Conservation (phyloP, 441 rosid genomes). For the Populus trichocarpa region DNA sequence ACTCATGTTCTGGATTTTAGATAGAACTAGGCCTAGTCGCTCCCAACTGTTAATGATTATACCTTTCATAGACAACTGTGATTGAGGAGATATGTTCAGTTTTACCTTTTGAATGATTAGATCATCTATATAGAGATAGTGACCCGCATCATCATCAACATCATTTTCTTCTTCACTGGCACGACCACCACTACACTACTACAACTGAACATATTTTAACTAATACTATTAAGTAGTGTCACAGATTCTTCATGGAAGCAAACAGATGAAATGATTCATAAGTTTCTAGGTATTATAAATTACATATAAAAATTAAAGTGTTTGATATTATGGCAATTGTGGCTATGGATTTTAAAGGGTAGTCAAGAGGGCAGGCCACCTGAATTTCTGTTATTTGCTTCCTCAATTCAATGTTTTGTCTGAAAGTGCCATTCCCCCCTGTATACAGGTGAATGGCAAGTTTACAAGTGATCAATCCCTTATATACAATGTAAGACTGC, state of each 20-base stretch:
- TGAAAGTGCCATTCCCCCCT: slow-evolving; percentile 2
- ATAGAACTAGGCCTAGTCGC: too few species aligned
- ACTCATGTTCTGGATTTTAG: too few species aligned
- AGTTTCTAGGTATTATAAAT: too few species aligned
- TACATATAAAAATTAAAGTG: too few species aligned
- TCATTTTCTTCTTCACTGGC: background rate
- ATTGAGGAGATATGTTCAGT: background rate
- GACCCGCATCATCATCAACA: too few species aligned
- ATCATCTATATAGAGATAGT: background rate
- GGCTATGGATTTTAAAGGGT: background rate
- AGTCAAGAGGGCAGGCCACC: background rate
- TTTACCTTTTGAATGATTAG: background rate
- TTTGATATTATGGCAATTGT: too few species aligned
- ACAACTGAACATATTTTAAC: background rate
- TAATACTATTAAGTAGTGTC: background rate
- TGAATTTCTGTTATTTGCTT: background rate
- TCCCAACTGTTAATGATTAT: too few species aligned
- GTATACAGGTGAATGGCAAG: slow-evolving; percentile 85
- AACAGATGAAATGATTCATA: background rate
- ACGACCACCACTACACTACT: background rate
- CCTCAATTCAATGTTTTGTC: background rate
- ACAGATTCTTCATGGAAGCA: background rate
- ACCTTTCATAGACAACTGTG: background rate
- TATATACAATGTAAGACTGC: slow-evolving; percentile 71
- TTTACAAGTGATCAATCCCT: slow-evolving; percentile 83